Evolutionary conservation across 2,329 filamentous ascomycete genomes (phyloP), one percentile per base, ranked within the genome.

Genomic region (Cladobotryum protrusum): DNA sequence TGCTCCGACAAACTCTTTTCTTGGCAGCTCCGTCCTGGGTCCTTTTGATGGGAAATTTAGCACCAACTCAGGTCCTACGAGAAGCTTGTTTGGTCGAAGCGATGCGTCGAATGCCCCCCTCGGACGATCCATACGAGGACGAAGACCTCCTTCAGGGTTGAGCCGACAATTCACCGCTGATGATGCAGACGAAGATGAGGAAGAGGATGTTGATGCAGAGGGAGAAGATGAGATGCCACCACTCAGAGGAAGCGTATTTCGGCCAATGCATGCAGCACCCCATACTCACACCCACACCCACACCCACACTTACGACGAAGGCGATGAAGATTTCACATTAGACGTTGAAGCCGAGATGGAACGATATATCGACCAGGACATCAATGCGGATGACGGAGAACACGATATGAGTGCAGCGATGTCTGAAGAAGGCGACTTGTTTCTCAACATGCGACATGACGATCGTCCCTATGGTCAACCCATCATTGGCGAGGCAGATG

Each of bases 1-100:
- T 49, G 77, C 77, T 14, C 78, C 78, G 1, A 77, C 78, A 18
- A 75, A 72, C 29, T 76, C 75, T 12, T 80, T 72, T 57, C 63
- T 81, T 35, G 74, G 77, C 49, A 79, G 77, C 64, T 80, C 78
- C 35, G 71, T 79, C 47, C 67, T 76, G 66, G 71, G 70, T 43
- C 71, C 66, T 40, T 66, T 67, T 58, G 63, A 65, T 35, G 63
- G 64, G 33, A 74, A 72, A 43, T 74, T 74, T 48, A 68, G 69
- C n/a, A 59, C 59, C 14, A 29, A 44, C n/a, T 44, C 50, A 51
- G 64, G 60, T 11, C n/a, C 37, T 17, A 19, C 9, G 12, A 66
- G 63, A 53, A 73, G 60, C 24, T 60, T 73, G 4, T 75, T 73
- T 56, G 61, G 65, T 17, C 57, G 59, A 19, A 63, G 59, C 20